Conservation (phyloP, 257 asterid genomes). For the Solanum infundibuliforme region DNA sequence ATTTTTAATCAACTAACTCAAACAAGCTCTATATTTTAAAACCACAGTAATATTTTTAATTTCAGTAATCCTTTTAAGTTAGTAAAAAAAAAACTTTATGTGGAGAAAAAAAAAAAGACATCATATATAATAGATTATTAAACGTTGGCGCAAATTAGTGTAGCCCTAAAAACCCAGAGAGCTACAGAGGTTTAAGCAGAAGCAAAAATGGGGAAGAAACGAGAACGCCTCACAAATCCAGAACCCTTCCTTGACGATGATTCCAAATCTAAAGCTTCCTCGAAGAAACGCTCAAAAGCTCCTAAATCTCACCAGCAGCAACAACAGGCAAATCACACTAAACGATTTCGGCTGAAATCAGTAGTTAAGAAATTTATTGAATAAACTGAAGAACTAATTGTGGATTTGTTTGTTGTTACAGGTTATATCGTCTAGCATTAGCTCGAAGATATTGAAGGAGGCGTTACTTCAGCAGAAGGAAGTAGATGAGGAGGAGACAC, state of each 20-base stretch:
- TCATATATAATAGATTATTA: background rate
- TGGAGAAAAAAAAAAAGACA: background rate
- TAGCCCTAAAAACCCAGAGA: background rate
- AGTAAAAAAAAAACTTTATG: background rate
- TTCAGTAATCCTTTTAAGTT: background rate
- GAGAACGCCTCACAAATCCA: constrained; percentile 61
- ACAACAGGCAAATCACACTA: constrained; percentile 28
- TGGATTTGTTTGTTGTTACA: background rate
- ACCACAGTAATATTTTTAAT: background rate
- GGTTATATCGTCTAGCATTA: constrained; percentile 46
- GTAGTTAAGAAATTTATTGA: background rate
- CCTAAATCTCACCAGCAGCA: constrained; percentile 65
- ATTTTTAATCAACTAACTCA: background rate
- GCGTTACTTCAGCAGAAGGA: constrained; percentile 83
- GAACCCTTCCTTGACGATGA: constrained; percentile 63
- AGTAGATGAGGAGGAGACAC: constrained; percentile 62
- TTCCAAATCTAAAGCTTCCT: constrained; percentile 29
- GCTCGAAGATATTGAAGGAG: constrained; percentile 71
- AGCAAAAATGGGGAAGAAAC: constrained; percentile 59
- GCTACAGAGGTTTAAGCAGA: background rate
- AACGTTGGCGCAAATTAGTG: background rate
- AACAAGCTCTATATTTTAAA: background rate
- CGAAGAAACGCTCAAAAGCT: constrained; percentile 50
- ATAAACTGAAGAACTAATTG: background rate
- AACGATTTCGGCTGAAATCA: background rate